Base-by-base conservation (phyloP, 805 yeast genomes). In the Nakazawaea populi region DNA sequence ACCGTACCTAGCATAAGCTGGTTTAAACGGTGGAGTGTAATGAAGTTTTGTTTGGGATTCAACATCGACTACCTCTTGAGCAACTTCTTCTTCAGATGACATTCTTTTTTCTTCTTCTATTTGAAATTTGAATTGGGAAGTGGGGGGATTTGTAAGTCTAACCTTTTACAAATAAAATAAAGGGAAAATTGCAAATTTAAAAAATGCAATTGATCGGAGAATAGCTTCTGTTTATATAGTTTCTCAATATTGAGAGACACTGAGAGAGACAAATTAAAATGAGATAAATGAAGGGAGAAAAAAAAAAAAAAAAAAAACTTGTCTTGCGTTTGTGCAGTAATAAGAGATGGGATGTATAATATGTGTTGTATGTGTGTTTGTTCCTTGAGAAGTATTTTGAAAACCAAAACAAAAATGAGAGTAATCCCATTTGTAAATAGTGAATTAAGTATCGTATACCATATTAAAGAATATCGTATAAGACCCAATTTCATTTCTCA, bases 11-110 rank as follows among this genome's bases (percentile, higher is more conserved):
- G 64, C 56, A 50, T 65, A 64, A 54, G 66, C 58, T 39, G 62
- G 55, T 52, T 57, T 63, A 52, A 61, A 63, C 46, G 73, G 73
- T 39, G 76, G 70, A 49, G 72, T 64, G 65, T 71, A 72, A 38
- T 58, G 65, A 34, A 56, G 56, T 44, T 63, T 51, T 41, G 48
- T 68, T 61, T 67, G 71, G 53, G 70, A 69, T 64, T 71, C 76
- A 38, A 70, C 61, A 57, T 72, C 75, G 18, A 48, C 42, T 38
- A 6, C 42, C 10, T 14, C 46, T 32, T 29, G 45, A 7, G 14
- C 39, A n/a, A n/a, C 45, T 49, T 38, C 35, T 24, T 38, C 45
- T n/a, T 18, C 24, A 18, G 48, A 34, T 3, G 47, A 30, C 48
- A 49, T 49, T 34, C 10, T 42, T 30, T 14, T 10, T 34, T 27